Conservation (phyloP, 2,329 filamentous ascomycete species). For the Sarocladium strictum region DNA sequence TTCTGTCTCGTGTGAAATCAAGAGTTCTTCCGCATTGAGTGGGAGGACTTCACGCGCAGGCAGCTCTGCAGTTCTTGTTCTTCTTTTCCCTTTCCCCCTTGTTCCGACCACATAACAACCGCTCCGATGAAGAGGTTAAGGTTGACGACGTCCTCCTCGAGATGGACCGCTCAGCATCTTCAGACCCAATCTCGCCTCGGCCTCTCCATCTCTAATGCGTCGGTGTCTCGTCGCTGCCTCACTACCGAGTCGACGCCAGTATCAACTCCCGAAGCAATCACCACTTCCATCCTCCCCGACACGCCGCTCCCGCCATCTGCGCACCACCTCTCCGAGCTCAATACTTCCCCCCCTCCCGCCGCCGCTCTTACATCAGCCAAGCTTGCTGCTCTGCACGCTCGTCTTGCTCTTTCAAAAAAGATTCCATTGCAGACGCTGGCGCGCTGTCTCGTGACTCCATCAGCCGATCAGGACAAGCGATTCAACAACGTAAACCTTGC, state of each 20-base stretch:
- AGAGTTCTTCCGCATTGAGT: not conserved
- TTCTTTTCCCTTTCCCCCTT: not conserved
- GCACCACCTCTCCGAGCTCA: slow-evolving; percentile 34
- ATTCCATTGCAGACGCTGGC: slow-evolving; percentile 83
- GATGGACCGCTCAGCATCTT: slow-evolving; percentile 18
- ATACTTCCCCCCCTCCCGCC: slow-evolving; percentile 62
- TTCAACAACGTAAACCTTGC: slow-evolving; percentile 89
- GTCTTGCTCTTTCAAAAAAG: slow-evolving; percentile 73
- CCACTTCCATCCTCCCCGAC: slow-evolving; percentile 91
- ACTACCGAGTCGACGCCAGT: slow-evolving; percentile 30
- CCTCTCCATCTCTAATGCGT: slow-evolving; percentile 2
- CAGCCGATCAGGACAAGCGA: slow-evolving; percentile 69
- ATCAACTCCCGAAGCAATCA: slow-evolving; percentile 35
- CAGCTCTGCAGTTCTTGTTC: not conserved
- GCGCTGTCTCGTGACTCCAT: slow-evolving; percentile 76
- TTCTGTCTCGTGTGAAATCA: not conserved
- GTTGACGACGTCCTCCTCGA: slow-evolving; percentile 23
- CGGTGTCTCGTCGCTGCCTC: not conserved
- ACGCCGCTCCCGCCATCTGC: slow-evolving; percentile 85
- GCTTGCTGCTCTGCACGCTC: slow-evolving; percentile 85
- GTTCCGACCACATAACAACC: slow-evolving; percentile 4
- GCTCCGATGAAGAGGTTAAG: slow-evolving; percentile 36
- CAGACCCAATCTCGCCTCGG: not conserved
- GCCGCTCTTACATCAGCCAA: slow-evolving; percentile 72
- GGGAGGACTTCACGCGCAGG: not conserved